Conservation (phyloP, 2,329 filamentous ascomycete genomes). For the Simplicillium sp. region DNA sequence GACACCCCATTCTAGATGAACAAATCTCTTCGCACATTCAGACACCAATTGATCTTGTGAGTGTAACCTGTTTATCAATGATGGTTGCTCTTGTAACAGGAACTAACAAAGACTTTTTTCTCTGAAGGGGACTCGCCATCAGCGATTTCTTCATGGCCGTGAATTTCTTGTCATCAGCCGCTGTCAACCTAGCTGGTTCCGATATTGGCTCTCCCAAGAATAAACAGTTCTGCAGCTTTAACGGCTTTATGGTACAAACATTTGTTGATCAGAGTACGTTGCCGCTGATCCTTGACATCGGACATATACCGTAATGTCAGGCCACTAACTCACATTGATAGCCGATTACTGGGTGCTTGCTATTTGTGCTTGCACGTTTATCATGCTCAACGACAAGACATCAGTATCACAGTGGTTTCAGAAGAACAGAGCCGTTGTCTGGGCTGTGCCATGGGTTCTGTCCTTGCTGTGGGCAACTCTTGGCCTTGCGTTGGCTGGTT, state of each 20-base stretch:
- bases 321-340: not conserved
- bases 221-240: slow-evolving; percentile 25
- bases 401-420: slow-evolving; percentile 24
- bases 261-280: slow-evolving; percentile 25
- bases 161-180: slow-evolving; percentile 27
- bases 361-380: slow-evolving; percentile 28
- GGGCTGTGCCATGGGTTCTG: slow-evolving; percentile 24
- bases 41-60: not conserved
- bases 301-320: not conserved
- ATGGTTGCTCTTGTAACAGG: no score
- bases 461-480: slow-evolving; percentile 23
- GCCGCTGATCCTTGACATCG: not conserved
- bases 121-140: slow-evolving; percentile 22
- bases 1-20: not conserved
- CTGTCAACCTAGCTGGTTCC: slow-evolving; percentile 20
- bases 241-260: slow-evolving; percentile 30
- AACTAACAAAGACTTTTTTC: no score
- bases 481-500: slow-evolving; percentile 17
- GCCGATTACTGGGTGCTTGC: slow-evolving; percentile 32
- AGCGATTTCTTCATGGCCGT: slow-evolving; percentile 28
- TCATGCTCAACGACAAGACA: slow-evolving; percentile 27
- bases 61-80: no score
- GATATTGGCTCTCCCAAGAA: slow-evolving; percentile 17
- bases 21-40: not conserved
- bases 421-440: slow-evolving; percentile 19